phyloP scores from a whole-genome alignment of 345 rosid genomes.

The Pistacia atlantica region DNA sequence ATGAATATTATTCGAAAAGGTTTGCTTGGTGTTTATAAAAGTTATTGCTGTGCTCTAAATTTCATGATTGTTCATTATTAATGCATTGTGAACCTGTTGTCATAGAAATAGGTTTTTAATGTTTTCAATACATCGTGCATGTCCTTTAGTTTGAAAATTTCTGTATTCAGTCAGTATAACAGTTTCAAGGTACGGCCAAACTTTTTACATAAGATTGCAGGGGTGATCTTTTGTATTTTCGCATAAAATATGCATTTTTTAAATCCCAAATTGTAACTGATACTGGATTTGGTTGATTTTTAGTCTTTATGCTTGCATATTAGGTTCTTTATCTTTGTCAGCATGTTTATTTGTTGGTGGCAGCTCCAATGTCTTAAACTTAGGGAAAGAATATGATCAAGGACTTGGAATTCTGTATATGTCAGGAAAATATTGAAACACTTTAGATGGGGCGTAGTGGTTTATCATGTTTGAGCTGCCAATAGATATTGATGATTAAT shows the following conservation, averaged over 20 bases:
- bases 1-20: slow-evolving; percentile 2
- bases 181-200: not conserved
- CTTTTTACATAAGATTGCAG: no score
- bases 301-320: not conserved
- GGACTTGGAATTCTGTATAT: not conserved
- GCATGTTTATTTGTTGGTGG: not conserved
- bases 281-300: not conserved
- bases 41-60: not conserved
- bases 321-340: not conserved
- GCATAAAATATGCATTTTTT: not conserved
- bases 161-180: not conserved
- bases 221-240: no score
- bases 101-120: not conserved
- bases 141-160: not conserved
- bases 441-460: not conserved
- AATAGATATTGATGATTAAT: not conserved
- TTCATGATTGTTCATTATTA: not conserved
- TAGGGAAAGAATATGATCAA: not conserved
- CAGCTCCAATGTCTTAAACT: not conserved
- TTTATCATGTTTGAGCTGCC: not conserved
- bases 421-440: not conserved
- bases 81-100: not conserved
- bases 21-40: not conserved
- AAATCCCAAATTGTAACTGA: not conserved
- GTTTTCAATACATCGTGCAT: not conserved